Base-by-base conservation (phyloP, 2,329 filamentous ascomycete species). In the Cytospora mali region DNA sequence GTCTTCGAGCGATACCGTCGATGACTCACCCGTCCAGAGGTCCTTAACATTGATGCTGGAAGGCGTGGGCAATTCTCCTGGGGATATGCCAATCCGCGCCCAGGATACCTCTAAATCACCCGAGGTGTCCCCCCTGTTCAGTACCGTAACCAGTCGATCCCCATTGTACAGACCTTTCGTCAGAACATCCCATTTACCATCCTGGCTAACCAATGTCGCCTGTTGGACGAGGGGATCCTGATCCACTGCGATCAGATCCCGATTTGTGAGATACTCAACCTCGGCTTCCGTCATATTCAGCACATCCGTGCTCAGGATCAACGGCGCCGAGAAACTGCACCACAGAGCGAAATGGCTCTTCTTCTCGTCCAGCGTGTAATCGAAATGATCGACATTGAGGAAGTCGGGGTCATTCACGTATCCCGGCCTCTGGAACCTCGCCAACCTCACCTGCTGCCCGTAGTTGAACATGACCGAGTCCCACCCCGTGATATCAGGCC, bases 391-490 rank as follows among this genome's bases (percentile, higher is more conserved):
- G 14, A 72, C 68, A 55, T 73, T 76, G 54, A 77, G 67, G 53
- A 76, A 76, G 61, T 77, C 75, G 4, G 75, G 74, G 62, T 77
- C 75, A 59, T 76, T 76, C 68, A 73, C 74, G 66, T 72, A 77
- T 9, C 74, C 74, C 27, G 73, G 72, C 29, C 68, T 69, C 67
- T 76, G 75, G 69, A 72, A 76, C 42, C 78, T 74, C 16, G 76
- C 73, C 1, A 81, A 68, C n/a, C 75, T 73, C 7, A 76, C 71
- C 56, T 80, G 71, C 62, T 76, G 77, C 39, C 73, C 73, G 62
- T 81, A 82, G 66, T 83, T 83, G 64, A 73, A 74, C 73, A 79
- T 76, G 61, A 83, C 75, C 63, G 78, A 80, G 33, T 77, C 73
- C 80, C 80, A 82, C 6, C 76, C 75, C 50, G 74, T 76, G 23